Evolutionary conservation across 352 stramenopile genomes (phyloP), one percentile per base, ranked within the genome.

Genomic region (Phytophthora fragariaefolia): DNA sequence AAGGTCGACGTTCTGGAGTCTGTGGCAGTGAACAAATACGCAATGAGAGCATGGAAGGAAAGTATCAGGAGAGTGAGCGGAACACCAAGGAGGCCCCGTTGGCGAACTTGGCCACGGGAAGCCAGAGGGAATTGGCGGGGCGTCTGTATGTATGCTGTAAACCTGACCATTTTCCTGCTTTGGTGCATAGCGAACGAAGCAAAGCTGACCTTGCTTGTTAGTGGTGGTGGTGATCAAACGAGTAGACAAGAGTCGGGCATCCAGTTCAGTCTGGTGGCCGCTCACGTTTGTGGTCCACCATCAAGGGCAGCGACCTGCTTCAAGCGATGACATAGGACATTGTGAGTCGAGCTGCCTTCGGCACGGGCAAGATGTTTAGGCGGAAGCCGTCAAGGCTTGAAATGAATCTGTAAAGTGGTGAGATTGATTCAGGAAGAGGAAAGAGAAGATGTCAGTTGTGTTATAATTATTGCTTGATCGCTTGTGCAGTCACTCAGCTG

Each of bases 331-430:
- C 64, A 63, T 65, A 75, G 53, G 48, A 66, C 56, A 73, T 74
- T 70, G 70, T 66, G 57, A 69, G 61, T 68, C 59, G 61, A 68
- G 63, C 58, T 71, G 62, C 56, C 58, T 69, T 70, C 45, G 47
- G 52, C 66, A 63, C 43, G 46, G 53, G 61, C 48, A 45, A 66
- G 67, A 65, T 71, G 48, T 58, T 60, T 69, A 60, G 54, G 69
- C 27, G 24, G 43, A 50, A 71, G 58, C 47, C 51, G 23, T 45
- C 24, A 40, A 63, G 69, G 54, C 69, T 71, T 63, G 62, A 74
- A 77, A 73, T 66, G 56, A 73, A 73, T 73, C 54, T 79, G 71
- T 76, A 79, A 75, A 79, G 63, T 76, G 71, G 58, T 63, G 67
- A 73, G 53, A 76, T 76, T 72, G 65, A 69, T 72, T 71, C 60